Evolutionary conservation across 805 yeast genomes (phyloP), one percentile per base, ranked within the genome.

Genomic region (Wickerhamiella azymoides): DNA sequence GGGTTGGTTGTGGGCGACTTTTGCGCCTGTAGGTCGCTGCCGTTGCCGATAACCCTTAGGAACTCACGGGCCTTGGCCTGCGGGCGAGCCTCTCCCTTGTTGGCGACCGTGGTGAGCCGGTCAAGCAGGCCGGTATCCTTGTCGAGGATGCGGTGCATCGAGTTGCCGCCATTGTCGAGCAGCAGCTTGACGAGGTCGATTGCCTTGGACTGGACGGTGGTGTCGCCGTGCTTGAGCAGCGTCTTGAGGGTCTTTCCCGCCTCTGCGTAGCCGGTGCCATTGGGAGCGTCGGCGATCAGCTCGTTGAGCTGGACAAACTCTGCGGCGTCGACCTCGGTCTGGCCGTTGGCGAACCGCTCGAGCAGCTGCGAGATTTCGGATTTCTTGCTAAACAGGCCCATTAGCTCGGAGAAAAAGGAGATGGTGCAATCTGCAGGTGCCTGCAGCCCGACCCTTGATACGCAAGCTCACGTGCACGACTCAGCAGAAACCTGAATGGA

Each of bases 271-370:
- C 45, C 44, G 10, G 18, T 26, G 4, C 24, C 33, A 11, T 25
- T 5, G n/a, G 39, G 39, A 7, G 25, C 14, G 13, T 26, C 45
- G 17, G 33, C 35, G 13, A 42, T 42, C 5, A 41, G 44, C 24
- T 41, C 36, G 38, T 33, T 41, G 25, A 41, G 33, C 24, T 41
- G 44, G 25, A 41, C 44, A 33, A 41, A 41, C 32, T 41, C 44
- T 1, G 44, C 44, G 14, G 38, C 44, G 35, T 41, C 44, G 14
- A 41, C 25, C 10, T 33, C 36, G 2, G 16, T 30, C 16, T 33
- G 25, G 10, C 44, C 44, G 10, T 24, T 41, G 13, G 39, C 38
- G 17, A 41, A 41, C 27, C 36, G 40, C 26, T 42, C 36, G 9
- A 42, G 40, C 10, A 42, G 45, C 36, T 26, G 27, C 19, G 45